Evolutionary conservation across 257 asterid species (phyloP).

Genomic region (Petrea volubilis): DNA sequence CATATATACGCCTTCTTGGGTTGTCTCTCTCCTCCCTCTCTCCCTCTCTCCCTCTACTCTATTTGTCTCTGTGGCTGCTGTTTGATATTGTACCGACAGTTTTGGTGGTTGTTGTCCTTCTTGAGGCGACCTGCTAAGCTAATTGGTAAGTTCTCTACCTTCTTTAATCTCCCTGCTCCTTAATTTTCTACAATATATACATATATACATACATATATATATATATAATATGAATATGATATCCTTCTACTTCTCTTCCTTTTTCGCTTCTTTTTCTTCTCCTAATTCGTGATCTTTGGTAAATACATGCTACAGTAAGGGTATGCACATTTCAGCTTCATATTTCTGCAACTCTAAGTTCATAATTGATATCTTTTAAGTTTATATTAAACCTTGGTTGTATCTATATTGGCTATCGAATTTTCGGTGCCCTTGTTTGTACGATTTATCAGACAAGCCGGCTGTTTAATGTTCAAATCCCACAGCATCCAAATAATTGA

Average conservation of each 20-base stretch:
- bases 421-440: neutral
- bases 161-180: neutral
- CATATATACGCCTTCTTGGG: slow-evolving; percentile 18
- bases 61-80: slow-evolving; percentile 17
- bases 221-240: neutral
- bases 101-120: slow-evolving; percentile 27
- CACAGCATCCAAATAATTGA: slow-evolving; percentile 9
- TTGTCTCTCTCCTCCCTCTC: slow-evolving; percentile 14
- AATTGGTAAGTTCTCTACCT: slow-evolving; percentile 20
- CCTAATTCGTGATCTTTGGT: neutral
- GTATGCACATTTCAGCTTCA: too few species aligned
- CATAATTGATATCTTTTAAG: neutral
- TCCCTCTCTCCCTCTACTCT: slow-evolving; percentile 16
- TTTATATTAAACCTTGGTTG: neutral
- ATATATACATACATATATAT: neutral
- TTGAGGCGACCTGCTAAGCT: neutral
- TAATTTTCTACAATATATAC: neutral
- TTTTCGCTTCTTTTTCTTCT: neutral
- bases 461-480: neutral
- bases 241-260: neutral
- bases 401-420: neutral
- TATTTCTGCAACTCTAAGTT: neutral
- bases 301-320: neutral
- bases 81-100: slow-evolving; percentile 45
- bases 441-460: neutral